Evolutionary conservation across 768 basidiomycete genomes (phyloP).

Genomic region (Suillus discolor): DNA sequence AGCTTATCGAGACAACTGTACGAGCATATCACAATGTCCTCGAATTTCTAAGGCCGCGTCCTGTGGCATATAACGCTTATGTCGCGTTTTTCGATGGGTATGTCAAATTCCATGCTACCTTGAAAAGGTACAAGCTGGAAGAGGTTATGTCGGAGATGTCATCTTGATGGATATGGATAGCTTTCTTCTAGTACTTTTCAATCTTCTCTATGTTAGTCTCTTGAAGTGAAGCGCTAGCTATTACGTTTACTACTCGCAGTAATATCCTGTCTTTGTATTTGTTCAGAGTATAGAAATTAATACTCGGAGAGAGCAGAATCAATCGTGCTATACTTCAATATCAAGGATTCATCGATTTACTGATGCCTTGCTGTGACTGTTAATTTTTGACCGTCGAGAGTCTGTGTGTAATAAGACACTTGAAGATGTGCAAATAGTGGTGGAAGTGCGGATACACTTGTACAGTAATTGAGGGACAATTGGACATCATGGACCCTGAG

Average conservation of each 20-base stretch:
- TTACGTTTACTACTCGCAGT: too few species aligned
- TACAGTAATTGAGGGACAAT: not conserved
- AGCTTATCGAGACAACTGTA: conserved; percentile 25
- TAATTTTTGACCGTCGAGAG: not conserved
- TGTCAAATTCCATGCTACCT: conserved; percentile 21
- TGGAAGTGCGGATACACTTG: not conserved
- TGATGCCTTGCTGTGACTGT: not conserved
- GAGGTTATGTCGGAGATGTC: conserved; percentile 12
- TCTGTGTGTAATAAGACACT: not conserved
- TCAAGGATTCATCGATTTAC: not conserved
- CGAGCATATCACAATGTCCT: conserved; percentile 19
- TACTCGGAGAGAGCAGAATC: too few species aligned
- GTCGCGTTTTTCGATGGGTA: conserved; percentile 16
- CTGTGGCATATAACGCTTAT: conserved; percentile 8
- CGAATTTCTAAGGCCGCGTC: conserved; percentile 20
- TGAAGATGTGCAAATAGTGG: not conserved
- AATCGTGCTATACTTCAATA: too few species aligned
- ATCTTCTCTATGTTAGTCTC: too few species aligned
- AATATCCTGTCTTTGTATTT: too few species aligned
- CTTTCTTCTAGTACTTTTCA: not conserved
- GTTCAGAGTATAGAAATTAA: too few species aligned
- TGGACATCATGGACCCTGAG: not conserved
- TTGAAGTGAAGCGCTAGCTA: too few species aligned
- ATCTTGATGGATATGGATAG: not conserved
- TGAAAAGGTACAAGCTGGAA: conserved; percentile 20